phyloP scores from a whole-genome alignment of 805 yeast genomes.

The Zygoascus biomembranicola region DNA sequence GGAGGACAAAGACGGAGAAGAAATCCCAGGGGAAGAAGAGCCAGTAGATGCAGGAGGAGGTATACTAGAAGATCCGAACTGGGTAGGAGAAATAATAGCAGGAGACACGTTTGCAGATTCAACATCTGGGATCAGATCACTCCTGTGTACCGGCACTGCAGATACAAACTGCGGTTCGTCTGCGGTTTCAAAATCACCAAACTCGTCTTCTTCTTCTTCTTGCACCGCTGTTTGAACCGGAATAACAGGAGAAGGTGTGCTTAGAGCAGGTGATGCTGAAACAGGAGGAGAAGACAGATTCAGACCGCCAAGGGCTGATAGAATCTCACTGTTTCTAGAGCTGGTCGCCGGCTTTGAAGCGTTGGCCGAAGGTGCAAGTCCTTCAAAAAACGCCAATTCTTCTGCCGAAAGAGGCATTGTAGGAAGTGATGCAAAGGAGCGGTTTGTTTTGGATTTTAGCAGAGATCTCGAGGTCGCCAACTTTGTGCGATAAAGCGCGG shows the following conservation, averaged over 20 bases:
- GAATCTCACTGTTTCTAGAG: no score
- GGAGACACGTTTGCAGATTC: background rate
- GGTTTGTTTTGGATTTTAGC: no score
- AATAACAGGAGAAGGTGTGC: background rate
- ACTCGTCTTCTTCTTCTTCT: constrained; percentile 28
- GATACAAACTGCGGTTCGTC: constrained; percentile 22
- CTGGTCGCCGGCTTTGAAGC: background rate
- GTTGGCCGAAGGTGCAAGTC: background rate
- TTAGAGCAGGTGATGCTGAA: background rate
- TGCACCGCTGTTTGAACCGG: background rate
- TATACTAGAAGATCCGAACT: background rate
- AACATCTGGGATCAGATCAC: background rate
- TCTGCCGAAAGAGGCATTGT: constrained; percentile 6
- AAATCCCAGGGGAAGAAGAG: background rate
- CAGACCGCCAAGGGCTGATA: background rate
- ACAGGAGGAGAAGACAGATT: background rate
- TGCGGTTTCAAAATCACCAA: constrained; percentile 46
- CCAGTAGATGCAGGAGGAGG: background rate
- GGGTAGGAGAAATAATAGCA: background rate
- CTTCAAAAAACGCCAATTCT: constrained; percentile 16
- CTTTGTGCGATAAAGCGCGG: no score
- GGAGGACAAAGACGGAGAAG: background rate
- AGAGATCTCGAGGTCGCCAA: no score
- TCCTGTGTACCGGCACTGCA: background rate
- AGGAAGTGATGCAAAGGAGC: no score